Evolutionary conservation across 164 flowering plant species (phyloP), one percentile per base, ranked within the genome.

Genomic region (Tetracentron sinense): DNA sequence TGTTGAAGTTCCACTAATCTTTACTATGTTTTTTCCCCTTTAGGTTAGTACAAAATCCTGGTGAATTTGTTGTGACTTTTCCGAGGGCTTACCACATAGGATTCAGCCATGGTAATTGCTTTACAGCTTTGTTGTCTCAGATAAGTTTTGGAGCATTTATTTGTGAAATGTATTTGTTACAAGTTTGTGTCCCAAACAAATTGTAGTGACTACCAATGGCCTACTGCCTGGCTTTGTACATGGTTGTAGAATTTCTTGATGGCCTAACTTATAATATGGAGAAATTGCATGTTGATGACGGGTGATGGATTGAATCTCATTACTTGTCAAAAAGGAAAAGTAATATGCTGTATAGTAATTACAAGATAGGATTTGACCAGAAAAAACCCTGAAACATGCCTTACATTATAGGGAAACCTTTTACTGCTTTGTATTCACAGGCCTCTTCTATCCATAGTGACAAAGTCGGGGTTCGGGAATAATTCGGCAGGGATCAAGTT

Each of bases 41-140:
- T 72, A 92, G 97, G 96, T 83, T 95, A 73, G 77, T 92, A 54
- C 99, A 95, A 72, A 75, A 90, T 62, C 97, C 99, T 70, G 99
- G 99, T 69, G 99, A 95, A 83, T 95, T 85, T 80, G 99, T 95
- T 72, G 97, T 92, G 78, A 92, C 97, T 47, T 95, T 95, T 78
- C 99, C 97, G 47, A 88, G 99, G 82, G 96, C 99, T 60, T 95
- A 95, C 76, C 99, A 95, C 74, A 73, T 90, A 63, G 99, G 99
- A 75, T 95, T 95, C 87, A 90, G 97, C 85, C 99, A 92, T 71
- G 99, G 99, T 95, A 91, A 85, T 74, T 75, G 58, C 49, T 70
- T 60, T 50, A 23, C 33, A 21, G 42, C 26, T 29, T 25, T 31
- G 16, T 53, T 46, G 27, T 38, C 31, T 19, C 28, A 27, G 31